These are phyloP conservation scores for Sporothrix luriei DNA, from an alignment of 2,329 filamentous ascomycete genomes.

Conservation along the genomic window DNA sequence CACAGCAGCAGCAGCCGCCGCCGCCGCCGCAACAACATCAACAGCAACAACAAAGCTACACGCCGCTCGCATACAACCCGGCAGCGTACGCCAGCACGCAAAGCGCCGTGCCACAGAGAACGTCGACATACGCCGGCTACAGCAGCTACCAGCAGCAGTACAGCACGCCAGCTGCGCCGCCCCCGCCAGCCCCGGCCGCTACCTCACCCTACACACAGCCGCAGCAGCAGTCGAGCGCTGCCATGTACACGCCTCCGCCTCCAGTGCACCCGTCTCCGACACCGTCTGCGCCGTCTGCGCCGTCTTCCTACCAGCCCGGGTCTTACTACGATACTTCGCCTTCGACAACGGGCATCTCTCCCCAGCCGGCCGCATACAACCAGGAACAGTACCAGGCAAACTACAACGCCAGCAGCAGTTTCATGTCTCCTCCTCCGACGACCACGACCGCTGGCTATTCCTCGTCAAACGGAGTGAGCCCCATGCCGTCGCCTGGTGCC, in stretches of 20 bases:
- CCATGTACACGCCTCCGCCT: slow-evolving; percentile 25
- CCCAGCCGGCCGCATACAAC: slow-evolving; percentile 38
- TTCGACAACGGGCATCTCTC: slow-evolving; percentile 35
- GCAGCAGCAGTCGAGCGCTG: slow-evolving; percentile 3
- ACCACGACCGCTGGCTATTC: background rate
- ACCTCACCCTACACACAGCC: slow-evolving; percentile 8
- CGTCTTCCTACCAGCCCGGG: slow-evolving; percentile 29
- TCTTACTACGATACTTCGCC: slow-evolving; percentile 36
- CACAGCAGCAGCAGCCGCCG: slow-evolving; percentile 40
- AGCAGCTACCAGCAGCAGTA: slow-evolving; percentile 45
- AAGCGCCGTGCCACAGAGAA: slow-evolving; percentile 51
- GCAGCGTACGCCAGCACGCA: slow-evolving; percentile 58
- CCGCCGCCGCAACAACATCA: no score
- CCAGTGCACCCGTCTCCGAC: slow-evolving; percentile 27
- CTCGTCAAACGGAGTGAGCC: slow-evolving; percentile 45
- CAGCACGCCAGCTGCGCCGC: slow-evolving; percentile 48
- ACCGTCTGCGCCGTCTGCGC: slow-evolving; percentile 19
- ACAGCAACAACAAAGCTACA: slow-evolving; percentile 48
- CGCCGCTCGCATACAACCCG: slow-evolving; percentile 60
- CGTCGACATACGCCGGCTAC: slow-evolving; percentile 55
- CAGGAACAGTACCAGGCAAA: slow-evolving; percentile 37
- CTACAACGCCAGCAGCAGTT: slow-evolving; percentile 35
- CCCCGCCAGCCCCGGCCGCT: slow-evolving; percentile 40
- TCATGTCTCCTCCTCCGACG: slow-evolving; percentile 25
- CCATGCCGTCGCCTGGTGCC: slow-evolving; percentile 40